Evolutionary conservation across 2,329 filamentous ascomycete species (phyloP).

Genomic region (Xylaria sp.): DNA sequence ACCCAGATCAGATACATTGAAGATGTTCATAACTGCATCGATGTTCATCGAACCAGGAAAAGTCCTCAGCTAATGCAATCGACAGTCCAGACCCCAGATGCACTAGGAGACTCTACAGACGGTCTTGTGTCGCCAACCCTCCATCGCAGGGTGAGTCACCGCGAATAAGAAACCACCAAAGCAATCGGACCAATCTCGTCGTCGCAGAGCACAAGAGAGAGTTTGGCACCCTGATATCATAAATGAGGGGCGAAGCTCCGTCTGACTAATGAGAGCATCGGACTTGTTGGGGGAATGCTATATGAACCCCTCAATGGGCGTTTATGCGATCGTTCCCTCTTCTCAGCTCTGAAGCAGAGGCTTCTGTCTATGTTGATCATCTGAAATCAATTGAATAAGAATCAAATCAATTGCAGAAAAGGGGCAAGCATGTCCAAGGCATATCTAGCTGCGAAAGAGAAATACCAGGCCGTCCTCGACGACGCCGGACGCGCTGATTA

Average conservation of each 20-base stretch:
- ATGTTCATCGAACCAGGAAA: too few species aligned
- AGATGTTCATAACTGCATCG: too few species aligned
- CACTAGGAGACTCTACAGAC: background rate
- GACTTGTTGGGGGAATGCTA: conserved; percentile 9
- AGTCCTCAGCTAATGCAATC: too few species aligned
- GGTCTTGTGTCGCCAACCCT: background rate
- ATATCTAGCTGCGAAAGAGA: conserved; percentile 31
- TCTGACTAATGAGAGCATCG: conserved; percentile 18
- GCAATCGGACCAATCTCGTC: background rate
- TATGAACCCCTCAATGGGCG: conserved; percentile 12
- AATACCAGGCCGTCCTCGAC: conserved; percentile 32
- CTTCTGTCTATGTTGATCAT: background rate
- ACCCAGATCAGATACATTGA: too few species aligned
- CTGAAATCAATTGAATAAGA: background rate
- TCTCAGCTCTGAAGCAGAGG: background rate
- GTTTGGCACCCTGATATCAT: conserved; percentile 27
- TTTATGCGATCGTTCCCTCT: background rate
- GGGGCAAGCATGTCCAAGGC: conserved; percentile 28
- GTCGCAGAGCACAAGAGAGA: conserved; percentile 11
- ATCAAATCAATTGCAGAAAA: background rate
- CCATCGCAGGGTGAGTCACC: background rate
- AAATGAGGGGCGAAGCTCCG: conserved; percentile 25
- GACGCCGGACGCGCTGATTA: conserved; percentile 31
- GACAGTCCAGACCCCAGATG: too few species aligned
- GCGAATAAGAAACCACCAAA: background rate